phyloP scores from a whole-genome alignment of 163 green algal species.

The Volvox carteri region DNA sequence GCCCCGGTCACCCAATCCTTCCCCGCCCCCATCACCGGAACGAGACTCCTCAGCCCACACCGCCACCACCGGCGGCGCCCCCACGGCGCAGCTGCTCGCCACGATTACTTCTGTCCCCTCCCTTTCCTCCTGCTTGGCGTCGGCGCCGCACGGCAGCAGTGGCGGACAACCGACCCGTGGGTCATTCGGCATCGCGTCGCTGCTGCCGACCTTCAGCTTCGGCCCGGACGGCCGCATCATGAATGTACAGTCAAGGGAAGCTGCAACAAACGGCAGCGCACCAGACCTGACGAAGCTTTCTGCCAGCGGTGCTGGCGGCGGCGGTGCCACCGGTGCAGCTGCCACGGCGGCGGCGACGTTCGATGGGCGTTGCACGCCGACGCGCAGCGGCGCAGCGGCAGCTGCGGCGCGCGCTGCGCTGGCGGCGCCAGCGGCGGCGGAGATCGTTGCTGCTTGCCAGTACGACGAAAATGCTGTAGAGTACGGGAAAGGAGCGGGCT shows the following conservation, averaged over 20 bases:
- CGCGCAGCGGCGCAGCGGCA: too few relatives aligned
- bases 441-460: too few relatives aligned
- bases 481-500: too few relatives aligned
- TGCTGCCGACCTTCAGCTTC: constrained; percentile 48
- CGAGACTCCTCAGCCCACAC: constrained; percentile 34
- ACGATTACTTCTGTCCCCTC: constrained; percentile 42
- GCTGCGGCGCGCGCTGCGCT: too few relatives aligned
- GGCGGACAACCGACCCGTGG: not conserved
- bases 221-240: constrained; percentile 26
- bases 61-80: constrained; percentile 35
- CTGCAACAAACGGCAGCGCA: not conserved
- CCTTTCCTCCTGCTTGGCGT: constrained; percentile 15
- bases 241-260: not conserved
- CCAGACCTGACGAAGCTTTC: not conserved
- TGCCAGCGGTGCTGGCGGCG: not conserved
- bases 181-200: not conserved
- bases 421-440: too few relatives aligned
- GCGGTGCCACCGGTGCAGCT: not conserved
- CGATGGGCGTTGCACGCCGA: too few relatives aligned
- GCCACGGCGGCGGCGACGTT: not conserved
- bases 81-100: constrained; percentile 23
- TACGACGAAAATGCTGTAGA: too few relatives aligned
- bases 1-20: constrained; percentile 19
- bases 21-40: not conserved
- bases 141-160: not conserved